Evolutionary conservation across 805 yeast species (phyloP).

Genomic region (Starmerella geochares): DNA sequence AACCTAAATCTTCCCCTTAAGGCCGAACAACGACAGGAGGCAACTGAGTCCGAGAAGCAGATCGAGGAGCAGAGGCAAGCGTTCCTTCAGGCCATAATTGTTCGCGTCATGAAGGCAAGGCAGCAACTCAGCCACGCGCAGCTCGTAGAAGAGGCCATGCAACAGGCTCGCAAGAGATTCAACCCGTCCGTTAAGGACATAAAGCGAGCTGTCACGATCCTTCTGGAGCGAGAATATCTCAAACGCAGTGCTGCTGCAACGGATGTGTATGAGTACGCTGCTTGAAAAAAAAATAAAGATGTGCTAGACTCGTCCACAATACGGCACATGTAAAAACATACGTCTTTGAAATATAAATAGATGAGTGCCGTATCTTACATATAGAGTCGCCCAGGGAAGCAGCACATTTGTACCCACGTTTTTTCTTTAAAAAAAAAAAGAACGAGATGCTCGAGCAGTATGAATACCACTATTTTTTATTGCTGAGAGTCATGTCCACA

Average conservation of each 20-base stretch:
- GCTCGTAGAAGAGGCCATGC: slow-evolving; percentile 76
- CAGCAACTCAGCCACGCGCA: slow-evolving; percentile 67
- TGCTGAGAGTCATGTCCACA: slow-evolving; percentile 14
- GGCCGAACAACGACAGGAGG: slow-evolving; percentile 56
- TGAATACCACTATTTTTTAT: too few species aligned
- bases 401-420: too few species aligned
- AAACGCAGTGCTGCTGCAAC: slow-evolving; percentile 64
- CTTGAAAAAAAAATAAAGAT: too few species aligned
- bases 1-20: slow-evolving; percentile 55
- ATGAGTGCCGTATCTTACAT: too few species aligned
- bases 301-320: too few species aligned
- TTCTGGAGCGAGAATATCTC: slow-evolving; percentile 78
- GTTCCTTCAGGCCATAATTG: slow-evolving; percentile 84
- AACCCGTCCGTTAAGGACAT: slow-evolving; percentile 77
- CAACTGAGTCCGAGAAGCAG: slow-evolving; percentile 65
- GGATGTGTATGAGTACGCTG: slow-evolving; percentile 74
- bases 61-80: slow-evolving; percentile 78
- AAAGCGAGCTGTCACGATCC: slow-evolving; percentile 71
- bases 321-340: too few species aligned
- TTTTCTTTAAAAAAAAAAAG: too few species aligned
- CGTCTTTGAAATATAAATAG: too few species aligned
- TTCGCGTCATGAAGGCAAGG: slow-evolving; percentile 91
- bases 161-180: slow-evolving; percentile 74
- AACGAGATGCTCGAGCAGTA: too few species aligned
- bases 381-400: too few species aligned